phyloP scores from a whole-genome alignment of 1,284 basidiomycete genomes.

The Meira miltonrushii region DNA sequence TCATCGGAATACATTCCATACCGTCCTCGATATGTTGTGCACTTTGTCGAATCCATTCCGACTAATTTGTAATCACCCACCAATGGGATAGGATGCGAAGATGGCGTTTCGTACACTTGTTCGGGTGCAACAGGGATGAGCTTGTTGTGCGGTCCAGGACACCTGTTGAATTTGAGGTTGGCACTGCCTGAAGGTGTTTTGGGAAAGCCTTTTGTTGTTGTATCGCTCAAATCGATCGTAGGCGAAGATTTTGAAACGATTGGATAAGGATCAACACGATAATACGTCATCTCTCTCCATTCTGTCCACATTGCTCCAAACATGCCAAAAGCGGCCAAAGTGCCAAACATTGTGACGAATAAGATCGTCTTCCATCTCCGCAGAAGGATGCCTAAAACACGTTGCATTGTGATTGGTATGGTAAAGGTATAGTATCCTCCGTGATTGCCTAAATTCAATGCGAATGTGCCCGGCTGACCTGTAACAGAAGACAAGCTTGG shows the following conservation, averaged over 20 bases:
- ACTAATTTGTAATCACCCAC: slow-evolving; percentile 47
- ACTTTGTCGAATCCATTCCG: slow-evolving; percentile 45
- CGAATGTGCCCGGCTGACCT: slow-evolving; percentile 35
- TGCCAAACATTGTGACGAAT: slow-evolving; percentile 36
- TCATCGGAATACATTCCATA: slow-evolving; percentile 52
- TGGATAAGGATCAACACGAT: slow-evolving; percentile 46
- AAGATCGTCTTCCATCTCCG: slow-evolving; percentile 48
- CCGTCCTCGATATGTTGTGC: slow-evolving; percentile 47
- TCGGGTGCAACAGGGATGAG: slow-evolving; percentile 39
- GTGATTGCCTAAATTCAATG: slow-evolving; percentile 38
- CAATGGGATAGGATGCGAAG: slow-evolving; percentile 43
- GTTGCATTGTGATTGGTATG: slow-evolving; percentile 30
- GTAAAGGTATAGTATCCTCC: slow-evolving; percentile 42
- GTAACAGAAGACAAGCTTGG: slow-evolving; percentile 17
- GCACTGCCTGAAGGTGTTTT: slow-evolving; percentile 18
- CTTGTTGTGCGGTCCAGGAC: slow-evolving; percentile 34
- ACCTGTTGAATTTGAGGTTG: slow-evolving; percentile 32
- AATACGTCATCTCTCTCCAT: slow-evolving; percentile 52
- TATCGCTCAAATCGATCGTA: slow-evolving; percentile 1
- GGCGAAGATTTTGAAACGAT: slow-evolving; percentile 29
- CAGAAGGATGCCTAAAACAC: slow-evolving; percentile 29
- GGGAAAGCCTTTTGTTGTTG: slow-evolving; percentile 20
- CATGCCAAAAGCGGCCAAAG: slow-evolving; percentile 36
- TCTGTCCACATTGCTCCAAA: slow-evolving; percentile 50
- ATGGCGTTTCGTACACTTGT: slow-evolving; percentile 44